Evolutionary conservation across 192 early-diverging fungal species (phyloP).

Genomic region (Umbelopsis sp.): DNA sequence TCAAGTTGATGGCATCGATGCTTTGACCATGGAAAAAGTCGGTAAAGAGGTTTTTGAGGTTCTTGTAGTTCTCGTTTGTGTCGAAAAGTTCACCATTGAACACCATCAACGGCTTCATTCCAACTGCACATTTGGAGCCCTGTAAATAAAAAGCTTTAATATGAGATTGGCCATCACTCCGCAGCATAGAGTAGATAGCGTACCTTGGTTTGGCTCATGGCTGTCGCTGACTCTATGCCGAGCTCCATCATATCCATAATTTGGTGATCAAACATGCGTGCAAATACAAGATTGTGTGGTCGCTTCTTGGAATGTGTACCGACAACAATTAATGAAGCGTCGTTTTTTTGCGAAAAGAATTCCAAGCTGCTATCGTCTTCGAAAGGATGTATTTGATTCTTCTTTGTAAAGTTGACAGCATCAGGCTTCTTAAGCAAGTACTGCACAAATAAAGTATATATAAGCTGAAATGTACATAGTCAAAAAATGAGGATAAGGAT

Average conservation of each 20-base stretch:
- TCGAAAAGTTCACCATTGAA: constrained; percentile 92
- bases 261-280: constrained; percentile 92
- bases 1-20: constrained; percentile 75
- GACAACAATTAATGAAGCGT: constrained; percentile 87
- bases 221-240: constrained; percentile 69
- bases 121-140: constrained; percentile 73
- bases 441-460: constrained; percentile 32
- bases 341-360: constrained; percentile 96
- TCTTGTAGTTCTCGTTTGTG: constrained; percentile 63
- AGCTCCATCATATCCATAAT: constrained; percentile 96
- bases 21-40: constrained; percentile 90
- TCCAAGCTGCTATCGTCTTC: constrained; percentile 90
- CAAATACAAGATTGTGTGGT: constrained; percentile 90
- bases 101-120: constrained; percentile 86
- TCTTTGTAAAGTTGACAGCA: constrained; percentile 87
- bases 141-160: constrained; percentile 22
- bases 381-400: constrained; percentile 96
- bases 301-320: constrained; percentile 96
- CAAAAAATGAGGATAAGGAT: neutral
- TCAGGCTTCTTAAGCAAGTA: constrained; percentile 90
- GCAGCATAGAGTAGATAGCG: constrained; percentile 18
- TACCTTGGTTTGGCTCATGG: constrained; percentile 72
- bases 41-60: constrained; percentile 81
- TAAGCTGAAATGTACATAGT: neutral
- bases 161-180: neutral